Base-by-base conservation (phyloP, 2,329 filamentous ascomycete species). In the Arthrobotrys musiformis region DNA sequence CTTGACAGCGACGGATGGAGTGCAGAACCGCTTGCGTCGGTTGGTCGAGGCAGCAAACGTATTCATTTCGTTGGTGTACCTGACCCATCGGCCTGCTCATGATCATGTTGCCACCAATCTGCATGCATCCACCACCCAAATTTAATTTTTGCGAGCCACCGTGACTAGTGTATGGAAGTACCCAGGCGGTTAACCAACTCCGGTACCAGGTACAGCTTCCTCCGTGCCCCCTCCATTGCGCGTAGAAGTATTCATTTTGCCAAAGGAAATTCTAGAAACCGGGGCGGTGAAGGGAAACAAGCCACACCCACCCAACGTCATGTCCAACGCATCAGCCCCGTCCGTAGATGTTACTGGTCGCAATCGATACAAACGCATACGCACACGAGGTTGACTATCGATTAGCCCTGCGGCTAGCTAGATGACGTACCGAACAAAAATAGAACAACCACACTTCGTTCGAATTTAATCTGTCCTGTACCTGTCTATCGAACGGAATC, bases 351-450 rank as follows among this genome's bases (percentile, higher is more conserved):
- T 35, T n/a, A n/a, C n/a, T n/a, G n/a, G n/a, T n/a, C 37, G 37
- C 37, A 13, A 13, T 40, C 37, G 15, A n/a, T 15, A 40, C 37
- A 40, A 7, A 4, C 4, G 15, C 37, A 40, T 11, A 13, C 15
- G 4, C 4, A 40, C 37, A n/a, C 9, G 50, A 35, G 50, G 28
- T 56, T 58, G 54, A 58, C 54, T 58, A 58, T 58, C 54, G 54
- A 58, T 58, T 58, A 40, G 54, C 33, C 54, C 17, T 6, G 28
- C 19, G n/a, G n/a, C n/a, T n/a, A n/a, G 54, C 8, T 19, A 56
- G 50, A 35, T 58, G 54, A 58, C 54, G 54, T 40, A 26, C 54
- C 30, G 54, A 58, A 58, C 54, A 15, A 58, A 58, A 58, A 58
- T 58, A 58, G 54, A 58, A 58, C n/a, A n/a, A n/a, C n/a, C n/a